Evolutionary conservation across 257 asterid genomes (phyloP).

Genomic region (Dorcoceras hygrometricum): DNA sequence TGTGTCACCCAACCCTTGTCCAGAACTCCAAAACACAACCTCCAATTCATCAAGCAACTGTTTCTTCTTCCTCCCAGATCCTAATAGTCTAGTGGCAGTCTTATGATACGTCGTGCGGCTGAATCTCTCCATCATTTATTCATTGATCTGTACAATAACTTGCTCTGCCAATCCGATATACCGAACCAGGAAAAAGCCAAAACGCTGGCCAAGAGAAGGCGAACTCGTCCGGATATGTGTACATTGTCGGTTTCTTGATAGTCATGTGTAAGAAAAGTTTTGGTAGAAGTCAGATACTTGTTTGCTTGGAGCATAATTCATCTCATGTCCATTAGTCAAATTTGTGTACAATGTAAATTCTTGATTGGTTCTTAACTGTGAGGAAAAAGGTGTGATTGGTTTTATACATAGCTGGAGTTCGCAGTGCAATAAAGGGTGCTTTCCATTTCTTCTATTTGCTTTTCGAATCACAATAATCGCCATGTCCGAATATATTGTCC

Average conservation of each 20-base stretch:
- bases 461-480: not conserved
- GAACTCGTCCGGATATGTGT: conserved; percentile 20
- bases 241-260: conserved; percentile 25
- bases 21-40: conserved; percentile 34
- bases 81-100: conserved; percentile 22
- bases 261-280: conserved; percentile 30
- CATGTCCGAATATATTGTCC: too few species aligned
- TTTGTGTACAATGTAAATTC: conserved; percentile 21
- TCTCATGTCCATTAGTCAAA: conserved; percentile 16
- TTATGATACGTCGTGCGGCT: conserved; percentile 5
- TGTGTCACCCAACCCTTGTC: conserved; percentile 55
- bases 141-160: conserved; percentile 17
- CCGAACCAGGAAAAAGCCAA: conserved; percentile 15
- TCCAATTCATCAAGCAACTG: conserved; percentile 25
- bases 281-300: conserved; percentile 24
- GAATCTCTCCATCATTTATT: conserved; percentile 19
- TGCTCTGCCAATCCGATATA: not conserved
- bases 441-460: not conserved
- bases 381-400: conserved; percentile 20
- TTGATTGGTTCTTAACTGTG: conserved; percentile 9
- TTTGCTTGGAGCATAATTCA: conserved; percentile 11
- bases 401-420: conserved; percentile 5
- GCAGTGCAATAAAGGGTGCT: not conserved
- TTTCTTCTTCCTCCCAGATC: conserved; percentile 15
- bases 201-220: conserved; percentile 4